These are phyloP conservation scores for Boletus patriciae DNA, from an alignment of 768 basidiomycete species.

Conservation along the genomic window DNA sequence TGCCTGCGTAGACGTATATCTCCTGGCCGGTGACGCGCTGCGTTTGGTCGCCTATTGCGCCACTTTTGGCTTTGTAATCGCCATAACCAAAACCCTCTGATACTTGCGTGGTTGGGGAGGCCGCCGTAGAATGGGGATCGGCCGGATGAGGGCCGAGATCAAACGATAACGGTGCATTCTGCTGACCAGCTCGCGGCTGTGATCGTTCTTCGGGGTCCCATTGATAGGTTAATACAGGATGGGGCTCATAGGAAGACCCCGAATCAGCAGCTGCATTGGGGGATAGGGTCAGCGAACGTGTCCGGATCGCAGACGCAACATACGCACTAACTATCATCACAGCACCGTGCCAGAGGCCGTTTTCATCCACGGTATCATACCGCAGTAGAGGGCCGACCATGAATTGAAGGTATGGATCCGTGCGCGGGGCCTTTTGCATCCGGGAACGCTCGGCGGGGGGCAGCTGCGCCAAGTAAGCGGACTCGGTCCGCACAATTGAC, in stretches of 20 bases:
- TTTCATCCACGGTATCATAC: constrained; percentile 83
- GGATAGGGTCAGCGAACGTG: background rate
- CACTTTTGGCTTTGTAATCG: constrained; percentile 21
- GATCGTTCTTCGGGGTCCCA: constrained; percentile 62
- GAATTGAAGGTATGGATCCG: constrained; percentile 82
- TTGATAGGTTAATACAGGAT: constrained; percentile 64
- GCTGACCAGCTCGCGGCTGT: constrained; percentile 13
- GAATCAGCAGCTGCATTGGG: constrained; percentile 62
- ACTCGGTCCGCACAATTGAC: constrained; percentile 8
- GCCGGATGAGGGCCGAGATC: constrained; percentile 74
- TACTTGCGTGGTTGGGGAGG: constrained; percentile 26
- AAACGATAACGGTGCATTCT: constrained; percentile 37
- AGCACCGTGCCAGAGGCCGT: constrained; percentile 83
- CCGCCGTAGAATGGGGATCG: constrained; percentile 59
- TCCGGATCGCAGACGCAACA: too few relatives aligned
- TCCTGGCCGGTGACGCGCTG: constrained; percentile 61
- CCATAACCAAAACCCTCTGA: constrained; percentile 8
- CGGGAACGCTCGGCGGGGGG: constrained; percentile 67
- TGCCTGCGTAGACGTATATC: constrained; percentile 65
- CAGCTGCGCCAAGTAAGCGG: constrained; percentile 47
- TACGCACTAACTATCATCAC: constrained; percentile 84
- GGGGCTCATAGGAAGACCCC: constrained; percentile 75
- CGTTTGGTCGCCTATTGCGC: constrained; percentile 32
- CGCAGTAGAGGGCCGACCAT: constrained; percentile 91
- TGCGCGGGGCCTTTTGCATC: constrained; percentile 55